phyloP scores from a whole-genome alignment of 2,329 filamentous ascomycete genomes.

The Calycina marina region DNA sequence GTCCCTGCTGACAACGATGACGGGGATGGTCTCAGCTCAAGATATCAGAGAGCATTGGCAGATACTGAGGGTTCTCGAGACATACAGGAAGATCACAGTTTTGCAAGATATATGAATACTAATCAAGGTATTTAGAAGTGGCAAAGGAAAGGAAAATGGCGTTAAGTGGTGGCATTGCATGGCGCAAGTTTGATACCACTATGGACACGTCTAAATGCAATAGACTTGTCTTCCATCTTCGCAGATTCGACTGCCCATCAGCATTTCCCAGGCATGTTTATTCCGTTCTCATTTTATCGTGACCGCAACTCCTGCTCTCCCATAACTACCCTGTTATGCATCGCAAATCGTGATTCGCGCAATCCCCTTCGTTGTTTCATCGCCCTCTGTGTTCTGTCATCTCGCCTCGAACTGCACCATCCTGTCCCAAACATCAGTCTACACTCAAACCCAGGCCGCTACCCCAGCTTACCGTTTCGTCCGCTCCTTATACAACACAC shows the following conservation, averaged over 20 bases:
- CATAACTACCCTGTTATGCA: too few relatives aligned
- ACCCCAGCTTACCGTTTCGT: conserved; percentile 66
- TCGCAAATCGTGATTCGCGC: too few relatives aligned
- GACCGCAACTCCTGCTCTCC: too few relatives aligned
- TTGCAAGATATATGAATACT: conserved; percentile 22
- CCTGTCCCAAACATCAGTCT: conserved; percentile 30
- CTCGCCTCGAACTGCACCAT: conserved; percentile 99
- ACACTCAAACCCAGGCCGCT: conserved; percentile 2
- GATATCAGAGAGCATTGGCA: conserved; percentile 64
- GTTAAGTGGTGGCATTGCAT: conserved; percentile 17
- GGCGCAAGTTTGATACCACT: conserved; percentile 21
- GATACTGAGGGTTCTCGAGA: conserved; percentile 29
- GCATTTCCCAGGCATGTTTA: too few relatives aligned
- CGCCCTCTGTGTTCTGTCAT: conserved; percentile 31
- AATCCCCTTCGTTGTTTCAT: too few relatives aligned
- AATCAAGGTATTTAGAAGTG: conserved; percentile 6
- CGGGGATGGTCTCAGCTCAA: conserved; percentile 52
- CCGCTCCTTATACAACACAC: conserved; percentile 93
- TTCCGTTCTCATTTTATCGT: too few relatives aligned
- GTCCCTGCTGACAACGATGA: conserved; percentile 37
- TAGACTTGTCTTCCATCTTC: too few relatives aligned
- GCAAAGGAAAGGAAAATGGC: conserved; percentile 6
- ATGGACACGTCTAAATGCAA: too few relatives aligned
- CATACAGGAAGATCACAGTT: conserved; percentile 21
- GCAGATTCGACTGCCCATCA: too few relatives aligned